Base-by-base conservation (phyloP, 129 eudicot genomes). In the Escallonia rubra region DNA sequence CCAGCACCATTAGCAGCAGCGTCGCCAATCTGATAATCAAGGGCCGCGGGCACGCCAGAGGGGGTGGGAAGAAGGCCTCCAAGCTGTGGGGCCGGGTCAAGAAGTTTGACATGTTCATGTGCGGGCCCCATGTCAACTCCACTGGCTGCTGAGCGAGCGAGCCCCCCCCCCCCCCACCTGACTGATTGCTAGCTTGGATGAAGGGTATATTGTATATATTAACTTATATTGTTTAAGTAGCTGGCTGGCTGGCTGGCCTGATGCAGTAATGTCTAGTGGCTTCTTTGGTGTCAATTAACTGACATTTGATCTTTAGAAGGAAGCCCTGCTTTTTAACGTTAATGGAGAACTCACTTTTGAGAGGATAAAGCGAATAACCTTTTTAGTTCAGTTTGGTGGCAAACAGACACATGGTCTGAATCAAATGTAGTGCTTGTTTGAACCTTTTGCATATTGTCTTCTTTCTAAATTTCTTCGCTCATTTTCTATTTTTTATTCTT, bases 51-150 rank as follows among this genome's bases (percentile, higher is more conserved):
- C 34, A 23, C 1, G 34, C 34, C 34, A 64, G 73, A n/a, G 76
- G 79, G 11, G 88, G 85, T 53, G 76, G 79, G 11, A 55, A 14
- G 74, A 75, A 57, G 76, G 81, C 50, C 64, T 64, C 61, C 59
- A 88, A 85, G 74, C 70, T 86, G 82, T 89, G 94, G 94, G 90
- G 74, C 61, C 75, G 76, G 72, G 59, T 86, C 63, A 89, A 81
- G 76, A 89, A 83, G 60, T 77, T 86, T 68, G 94, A 89, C 53
- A 63, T 86, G 87, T 78, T 89, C 50, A 66, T 74, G 72, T 89
- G 90, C 72, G 89, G 85, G 5, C 85, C 96, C n/a, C 72, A 78
- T 59, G 66, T 85, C 66, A 69, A 66, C 72, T 64, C 78, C 44
- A 59, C 66, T 73, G 65, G 47, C 53, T 53, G 68, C 55, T 61